A percentile compares a stretch with the other conserved stretches of the same genome.
phyloP scores from a whole-genome alignment of 371 early-diverging fungal species.

The Apophysomyces ossiformis region DNA sequence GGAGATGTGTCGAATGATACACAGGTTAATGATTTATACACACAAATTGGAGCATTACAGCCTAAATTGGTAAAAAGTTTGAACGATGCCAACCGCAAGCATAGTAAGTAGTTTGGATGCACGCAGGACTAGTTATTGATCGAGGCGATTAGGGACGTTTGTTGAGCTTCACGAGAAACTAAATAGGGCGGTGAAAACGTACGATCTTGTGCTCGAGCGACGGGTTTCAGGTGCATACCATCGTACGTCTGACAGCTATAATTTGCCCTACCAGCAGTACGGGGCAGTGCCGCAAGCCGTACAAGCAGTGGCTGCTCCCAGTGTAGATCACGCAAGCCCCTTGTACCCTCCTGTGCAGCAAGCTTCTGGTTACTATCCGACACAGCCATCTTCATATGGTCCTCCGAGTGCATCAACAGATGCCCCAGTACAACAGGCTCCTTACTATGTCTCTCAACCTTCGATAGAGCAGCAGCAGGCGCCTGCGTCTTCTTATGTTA shows the following conservation, averaged over 20 bases:
- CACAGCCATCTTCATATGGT: slow-evolving; percentile 12
- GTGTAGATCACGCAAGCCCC: neutral
- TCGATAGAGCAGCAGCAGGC: neutral
- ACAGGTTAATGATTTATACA: slow-evolving; percentile 70
- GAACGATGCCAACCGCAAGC: slow-evolving; percentile 69
- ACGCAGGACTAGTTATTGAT: neutral
- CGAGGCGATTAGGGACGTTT: slow-evolving; percentile 37
- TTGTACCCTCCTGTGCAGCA: slow-evolving; percentile 8
- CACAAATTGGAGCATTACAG: slow-evolving; percentile 70
- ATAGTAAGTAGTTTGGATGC: slow-evolving; percentile 41
- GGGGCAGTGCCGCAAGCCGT: slow-evolving; percentile 5
- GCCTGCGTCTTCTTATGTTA: slow-evolving; percentile 20
- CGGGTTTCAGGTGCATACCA: slow-evolving; percentile 51
- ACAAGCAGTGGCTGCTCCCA: slow-evolving; percentile 1
- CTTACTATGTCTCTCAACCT: neutral
- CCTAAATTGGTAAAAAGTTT: slow-evolving; percentile 70
- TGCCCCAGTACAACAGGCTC: neutral
- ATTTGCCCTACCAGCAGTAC: neutral
- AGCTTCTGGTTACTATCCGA: neutral
- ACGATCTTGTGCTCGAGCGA: slow-evolving; percentile 80
- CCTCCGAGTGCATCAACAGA: neutral
- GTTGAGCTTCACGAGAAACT: slow-evolving; percentile 76
- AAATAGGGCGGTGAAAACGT: slow-evolving; percentile 74
- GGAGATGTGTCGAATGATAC: slow-evolving; percentile 61
- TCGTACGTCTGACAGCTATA: slow-evolving; percentile 13